A percentile compares a stretch with the other conserved stretches of the same genome.
Evolutionary conservation across 257 asterid species (phyloP).

Genomic region (Apocynum venetum): DNA sequence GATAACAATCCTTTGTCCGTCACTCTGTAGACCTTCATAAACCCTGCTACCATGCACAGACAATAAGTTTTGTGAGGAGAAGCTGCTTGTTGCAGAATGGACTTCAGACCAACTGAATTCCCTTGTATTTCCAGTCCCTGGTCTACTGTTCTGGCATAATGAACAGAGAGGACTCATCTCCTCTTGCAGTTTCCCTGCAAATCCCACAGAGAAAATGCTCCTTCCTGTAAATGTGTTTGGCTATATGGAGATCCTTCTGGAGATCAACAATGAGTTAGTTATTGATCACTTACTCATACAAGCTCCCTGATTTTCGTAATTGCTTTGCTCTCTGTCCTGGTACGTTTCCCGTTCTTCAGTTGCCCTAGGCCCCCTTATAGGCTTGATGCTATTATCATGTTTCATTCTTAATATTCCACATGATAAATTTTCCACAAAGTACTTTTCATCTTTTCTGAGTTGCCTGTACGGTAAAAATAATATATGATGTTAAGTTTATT

Average conservation of each 20-base stretch:
- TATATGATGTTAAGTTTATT: neutral
- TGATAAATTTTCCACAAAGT: slow-evolving; percentile 35
- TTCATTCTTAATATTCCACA: slow-evolving; percentile 45
- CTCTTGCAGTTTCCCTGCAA: slow-evolving; percentile 24
- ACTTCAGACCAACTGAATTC: slow-evolving; percentile 44
- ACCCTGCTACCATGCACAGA: slow-evolving; percentile 27
- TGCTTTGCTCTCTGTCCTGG: slow-evolving; percentile 6
- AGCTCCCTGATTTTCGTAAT: slow-evolving; percentile 2
- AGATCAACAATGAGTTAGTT: neutral
- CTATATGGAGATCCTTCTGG: neutral
- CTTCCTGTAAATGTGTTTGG: neutral
- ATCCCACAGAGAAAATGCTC: neutral
- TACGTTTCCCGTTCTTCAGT: slow-evolving; percentile 11
- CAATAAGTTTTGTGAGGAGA: slow-evolving; percentile 26
- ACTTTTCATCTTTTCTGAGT: slow-evolving; percentile 34
- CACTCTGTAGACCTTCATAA: slow-evolving; percentile 33
- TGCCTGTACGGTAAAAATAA: slow-evolving; percentile 27
- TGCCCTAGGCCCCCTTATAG: slow-evolving; percentile 28
- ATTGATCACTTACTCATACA: slow-evolving; percentile 22
- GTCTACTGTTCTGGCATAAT: slow-evolving; percentile 34
- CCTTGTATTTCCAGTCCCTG: slow-evolving; percentile 20
- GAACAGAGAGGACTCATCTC: slow-evolving; percentile 25
- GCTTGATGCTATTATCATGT: slow-evolving; percentile 18
- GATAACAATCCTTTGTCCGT: slow-evolving; percentile 35
- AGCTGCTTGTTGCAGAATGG: slow-evolving; percentile 43